Evolutionary conservation across 768 basidiomycete genomes (phyloP).

Genomic region (Lyophyllum atratum): DNA sequence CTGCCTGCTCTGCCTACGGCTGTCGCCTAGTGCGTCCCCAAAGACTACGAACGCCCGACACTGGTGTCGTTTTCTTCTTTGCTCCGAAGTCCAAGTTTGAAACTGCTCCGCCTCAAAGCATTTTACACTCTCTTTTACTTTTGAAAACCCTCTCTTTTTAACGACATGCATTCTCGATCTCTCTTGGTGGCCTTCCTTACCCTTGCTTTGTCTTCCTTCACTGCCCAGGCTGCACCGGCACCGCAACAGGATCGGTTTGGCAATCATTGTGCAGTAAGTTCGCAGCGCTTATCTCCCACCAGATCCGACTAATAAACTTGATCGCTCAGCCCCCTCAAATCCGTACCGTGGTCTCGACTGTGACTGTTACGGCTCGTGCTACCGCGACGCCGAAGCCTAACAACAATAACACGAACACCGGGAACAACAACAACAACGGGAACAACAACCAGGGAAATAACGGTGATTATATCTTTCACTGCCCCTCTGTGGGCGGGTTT

Average conservation of each 20-base stretch:
- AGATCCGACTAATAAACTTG: conserved; percentile 7
- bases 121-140: conserved; percentile 27
- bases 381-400: conserved; percentile 19
- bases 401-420: conserved; percentile 8
- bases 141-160: conserved; percentile 20
- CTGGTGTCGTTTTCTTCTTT: conserved; percentile 53
- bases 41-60: conserved; percentile 49
- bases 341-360: conserved; percentile 30
- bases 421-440: conserved; percentile 8
- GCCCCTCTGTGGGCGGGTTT: neutral
- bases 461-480: neutral
- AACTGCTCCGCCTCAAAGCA: conserved; percentile 31
- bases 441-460: conserved; percentile 7
- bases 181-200: conserved; percentile 41
- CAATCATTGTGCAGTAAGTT: conserved; percentile 20
- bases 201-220: conserved; percentile 34
- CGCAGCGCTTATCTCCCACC: neutral
- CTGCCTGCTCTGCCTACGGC: conserved; percentile 24
- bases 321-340: conserved; percentile 13
- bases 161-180: conserved; percentile 44
- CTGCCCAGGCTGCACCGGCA: conserved; percentile 33
- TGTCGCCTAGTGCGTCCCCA: conserved; percentile 44
- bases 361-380: conserved; percentile 36
- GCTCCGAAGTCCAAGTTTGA: conserved; percentile 24
- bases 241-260: conserved; percentile 13